A percentile compares a stretch with the other conserved stretches of the same genome.
phyloP scores from a whole-genome alignment of 495 filamentous ascomycete genomes.

The Aspergillus saccharolyticus region DNA sequence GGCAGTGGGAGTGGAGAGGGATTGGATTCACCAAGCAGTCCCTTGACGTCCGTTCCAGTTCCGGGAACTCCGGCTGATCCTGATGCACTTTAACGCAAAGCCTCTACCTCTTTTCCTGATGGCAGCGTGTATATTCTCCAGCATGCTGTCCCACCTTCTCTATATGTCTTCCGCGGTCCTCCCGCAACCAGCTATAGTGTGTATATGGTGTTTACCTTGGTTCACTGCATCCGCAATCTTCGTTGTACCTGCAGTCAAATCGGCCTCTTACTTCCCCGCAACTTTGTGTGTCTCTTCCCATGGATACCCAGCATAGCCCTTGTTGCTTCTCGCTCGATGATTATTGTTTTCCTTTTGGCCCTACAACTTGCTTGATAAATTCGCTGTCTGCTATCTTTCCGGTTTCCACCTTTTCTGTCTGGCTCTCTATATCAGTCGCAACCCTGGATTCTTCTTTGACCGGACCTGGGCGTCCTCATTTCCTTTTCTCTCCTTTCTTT shows the following conservation, averaged over 20 bases:
- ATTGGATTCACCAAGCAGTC: constrained; percentile 27
- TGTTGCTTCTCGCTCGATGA: background rate
- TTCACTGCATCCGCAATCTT: background rate
- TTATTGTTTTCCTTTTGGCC: background rate
- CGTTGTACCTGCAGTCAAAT: background rate
- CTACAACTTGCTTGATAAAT: too few relatives aligned
- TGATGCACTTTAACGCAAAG: background rate
- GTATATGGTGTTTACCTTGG: background rate
- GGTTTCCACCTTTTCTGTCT: background rate
- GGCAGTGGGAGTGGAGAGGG: constrained; percentile 33
- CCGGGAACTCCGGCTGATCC: background rate
- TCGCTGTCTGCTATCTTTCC: too few relatives aligned
- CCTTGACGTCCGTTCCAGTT: constrained; percentile 5
- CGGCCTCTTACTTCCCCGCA: constrained; percentile 6
- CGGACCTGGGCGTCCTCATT: background rate
- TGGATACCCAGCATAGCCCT: constrained; percentile 37
- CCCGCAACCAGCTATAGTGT: background rate
- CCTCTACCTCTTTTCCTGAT: background rate
- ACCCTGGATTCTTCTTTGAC: background rate
- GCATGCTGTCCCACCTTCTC: too few relatives aligned
- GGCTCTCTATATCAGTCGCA: too few relatives aligned
- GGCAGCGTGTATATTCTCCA: too few relatives aligned
- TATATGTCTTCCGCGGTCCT: background rate
- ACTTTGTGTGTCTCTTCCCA: constrained; percentile 24
- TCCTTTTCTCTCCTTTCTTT: constrained; percentile 23